Evolutionary conservation across 768 basidiomycete species (phyloP), one percentile per base, ranked within the genome.

Genomic region (Macrolepiota fuliginosa): DNA sequence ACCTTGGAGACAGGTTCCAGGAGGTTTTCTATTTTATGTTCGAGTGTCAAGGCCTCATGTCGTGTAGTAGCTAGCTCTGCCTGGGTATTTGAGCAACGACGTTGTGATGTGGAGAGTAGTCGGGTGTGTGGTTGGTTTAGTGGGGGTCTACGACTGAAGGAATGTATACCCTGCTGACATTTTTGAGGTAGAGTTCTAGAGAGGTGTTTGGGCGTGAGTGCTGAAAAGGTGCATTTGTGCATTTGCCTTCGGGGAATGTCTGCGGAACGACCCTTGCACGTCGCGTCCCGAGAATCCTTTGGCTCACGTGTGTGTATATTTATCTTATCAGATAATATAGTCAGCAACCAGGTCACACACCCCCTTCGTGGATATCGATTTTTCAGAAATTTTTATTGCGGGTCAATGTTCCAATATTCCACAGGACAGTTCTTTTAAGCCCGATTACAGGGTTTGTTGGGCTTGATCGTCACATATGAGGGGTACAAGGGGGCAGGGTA

Each of bases 21-120:
- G 2, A 87, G 65, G 4, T 76, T 70, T 7, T 71, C 71, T 0
- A 79, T 79, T 70, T 81, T 84, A 67, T 85, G 81, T 36, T 87
- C 70, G 11, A 85, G 65, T 6, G 78, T 80, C 54, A 83, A 74
- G 11, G 78, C 70, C 58, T 78, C 74, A 36, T 70, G 53, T 52
- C 51, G 37, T 2, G 51, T 59, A 2, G 39, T 53, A 19, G 49
- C 51, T 24, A 40, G 29, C 4, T 37, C 39, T 3, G 37, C 39
- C 36, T 47, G 56, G 6, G 56, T 25, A 22, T 39, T 19, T 15
- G 46, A 32, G 32, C 24, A 29, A 5, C 11, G 13, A 4, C 12
- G 22, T 37, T 17, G 36, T 54, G 29, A 35, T 5, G 29, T 36
- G 4, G 56, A 47, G 46, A 57, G 47, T 57, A 27, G 22, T 36